Percentiles rank a stretch among this genome's conserved stretches.
These are phyloP conservation scores for Xylariaceae sp. DNA, from an alignment of 2,329 filamentous ascomycete genomes.

Conservation along the genomic window DNA sequence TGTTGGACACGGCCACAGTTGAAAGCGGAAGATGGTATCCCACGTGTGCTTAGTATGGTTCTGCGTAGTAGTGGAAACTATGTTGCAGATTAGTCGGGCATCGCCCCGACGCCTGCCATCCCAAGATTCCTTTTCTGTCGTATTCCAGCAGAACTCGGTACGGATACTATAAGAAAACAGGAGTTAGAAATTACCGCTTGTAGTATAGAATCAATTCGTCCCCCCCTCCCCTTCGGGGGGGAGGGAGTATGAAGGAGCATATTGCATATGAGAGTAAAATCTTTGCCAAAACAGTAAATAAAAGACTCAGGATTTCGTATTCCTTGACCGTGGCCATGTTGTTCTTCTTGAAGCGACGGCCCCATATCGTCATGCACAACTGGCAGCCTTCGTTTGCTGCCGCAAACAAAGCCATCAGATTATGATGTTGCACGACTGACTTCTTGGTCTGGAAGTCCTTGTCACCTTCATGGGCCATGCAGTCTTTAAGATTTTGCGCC, in stretches of 20 bases:
- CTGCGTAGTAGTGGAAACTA: slow-evolving; percentile 2
- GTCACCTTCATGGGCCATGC: not conserved
- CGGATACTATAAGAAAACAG: no score
- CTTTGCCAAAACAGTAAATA: no score
- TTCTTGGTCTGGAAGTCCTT: not conserved
- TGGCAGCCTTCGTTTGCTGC: slow-evolving; percentile 3
- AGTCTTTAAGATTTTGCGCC: slow-evolving; percentile 6
- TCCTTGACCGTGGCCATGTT: not conserved
- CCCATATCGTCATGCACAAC: slow-evolving; percentile 3
- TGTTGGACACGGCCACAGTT: not conserved
- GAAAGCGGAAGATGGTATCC: slow-evolving; percentile 9
- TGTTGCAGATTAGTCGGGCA: slow-evolving; percentile 1
- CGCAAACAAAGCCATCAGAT: slow-evolving; percentile 5
- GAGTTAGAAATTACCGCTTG: no score
- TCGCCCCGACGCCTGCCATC: not conserved
- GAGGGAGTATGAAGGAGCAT: no score
- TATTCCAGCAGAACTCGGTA: slow-evolving; percentile 11
- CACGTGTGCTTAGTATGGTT: slow-evolving; percentile 5
- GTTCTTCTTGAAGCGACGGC: not conserved
- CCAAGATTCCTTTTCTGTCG: not conserved
- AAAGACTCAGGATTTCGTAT: no score
- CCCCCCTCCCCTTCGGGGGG: no score
- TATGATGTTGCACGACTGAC: slow-evolving; percentile 5
- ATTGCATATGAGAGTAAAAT: no score
- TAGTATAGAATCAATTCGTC: no score